phyloP scores from a whole-genome alignment of 2,329 filamentous ascomycete genomes.

The Phialophora expanda region DNA sequence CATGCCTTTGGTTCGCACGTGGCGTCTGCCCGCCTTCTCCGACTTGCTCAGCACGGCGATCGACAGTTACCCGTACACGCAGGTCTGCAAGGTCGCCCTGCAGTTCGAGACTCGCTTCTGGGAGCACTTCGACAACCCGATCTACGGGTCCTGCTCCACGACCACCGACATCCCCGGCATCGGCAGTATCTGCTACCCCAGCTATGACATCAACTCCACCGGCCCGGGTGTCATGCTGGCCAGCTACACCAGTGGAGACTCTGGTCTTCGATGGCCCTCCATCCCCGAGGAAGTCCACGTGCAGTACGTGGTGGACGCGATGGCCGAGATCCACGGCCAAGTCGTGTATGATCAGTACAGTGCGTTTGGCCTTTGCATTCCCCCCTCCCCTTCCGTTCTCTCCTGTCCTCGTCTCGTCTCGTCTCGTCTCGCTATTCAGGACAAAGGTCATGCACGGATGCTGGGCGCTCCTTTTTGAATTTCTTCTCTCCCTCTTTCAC shows the following conservation, averaged over 20 bases:
- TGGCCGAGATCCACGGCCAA: slow-evolving; percentile 69
- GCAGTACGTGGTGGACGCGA: slow-evolving; percentile 66
- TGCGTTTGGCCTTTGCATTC: not conserved
- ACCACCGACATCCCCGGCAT: slow-evolving; percentile 65
- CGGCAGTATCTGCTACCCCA: slow-evolving; percentile 69
- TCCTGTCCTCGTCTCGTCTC: not conserved
- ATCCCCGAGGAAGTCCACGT: slow-evolving; percentile 66
- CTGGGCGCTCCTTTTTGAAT: too few relatives aligned
- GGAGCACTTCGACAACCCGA: slow-evolving; percentile 60
- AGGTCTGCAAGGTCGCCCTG: slow-evolving; percentile 64
- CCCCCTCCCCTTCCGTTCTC: not conserved
- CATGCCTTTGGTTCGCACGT: slow-evolving; percentile 67
- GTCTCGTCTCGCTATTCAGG: not conserved
- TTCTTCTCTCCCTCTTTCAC: not conserved
- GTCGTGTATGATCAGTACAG: slow-evolving; percentile 65
- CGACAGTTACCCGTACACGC: slow-evolving; percentile 56
- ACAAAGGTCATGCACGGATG: not conserved
- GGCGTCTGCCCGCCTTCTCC: slow-evolving; percentile 62
- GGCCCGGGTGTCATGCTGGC: slow-evolving; percentile 67
- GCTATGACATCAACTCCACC: slow-evolving; percentile 68
- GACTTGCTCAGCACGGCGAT: slow-evolving; percentile 58
- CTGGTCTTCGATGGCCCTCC: slow-evolving; percentile 54
- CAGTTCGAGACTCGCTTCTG: slow-evolving; percentile 70
- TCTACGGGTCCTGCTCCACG: slow-evolving; percentile 67
- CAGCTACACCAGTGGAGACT: slow-evolving; percentile 55